Base-by-base conservation (phyloP, 164 flowering plant species). In the Litsea cubeba region DNA sequence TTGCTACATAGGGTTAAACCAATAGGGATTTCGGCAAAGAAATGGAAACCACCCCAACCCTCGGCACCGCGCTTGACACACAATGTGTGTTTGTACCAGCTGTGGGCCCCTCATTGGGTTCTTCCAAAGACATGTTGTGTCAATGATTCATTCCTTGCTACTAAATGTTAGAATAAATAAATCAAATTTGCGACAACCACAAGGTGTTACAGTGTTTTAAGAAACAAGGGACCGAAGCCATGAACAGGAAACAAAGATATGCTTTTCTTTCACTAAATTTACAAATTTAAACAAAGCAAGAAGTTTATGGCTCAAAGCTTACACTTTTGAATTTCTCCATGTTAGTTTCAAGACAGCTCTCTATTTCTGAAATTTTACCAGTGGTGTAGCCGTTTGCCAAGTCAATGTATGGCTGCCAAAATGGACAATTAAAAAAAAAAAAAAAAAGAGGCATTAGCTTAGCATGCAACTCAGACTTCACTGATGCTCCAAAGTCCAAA, bases 291-390 rank as follows among this genome's bases (percentile, higher is more conserved):
- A 20, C 30, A 71, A 35, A 54, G 1, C 65, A 76, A 23, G 23
- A 71, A n/a, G 66, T 51, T 26, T 12, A 62, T 28, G 23, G 18
- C 35, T 66, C 69, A 71, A 51, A 77, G 80, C 97, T 88, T 76
- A 93, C 98, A 71, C 50, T 77, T 77, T 85, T 90, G 87, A 93
- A 92, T 75, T 84, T 90, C 69, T 85, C 90, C 79, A 69, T 84
- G 83, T 91, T 84, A 70, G 83, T 50, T 72, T 83, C 82, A 35
- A 92, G 84, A 81, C 62, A 90, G 23, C 77, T 68, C 77, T 95
- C 88, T 54, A 93, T 69, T 72, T 91, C 97, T 72, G 86, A 79
- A 50, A 89, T 84, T 73, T 89, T 88, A 70, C 97, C 97, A 75
- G 80, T 84, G 77, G 77, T 49, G 75, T 93, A 95, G 74, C 80